Percentiles rank a stretch among this genome's conserved stretches.
These are phyloP conservation scores for Agrocybe pediades DNA, from an alignment of 768 basidiomycete genomes.

Conservation along the genomic window DNA sequence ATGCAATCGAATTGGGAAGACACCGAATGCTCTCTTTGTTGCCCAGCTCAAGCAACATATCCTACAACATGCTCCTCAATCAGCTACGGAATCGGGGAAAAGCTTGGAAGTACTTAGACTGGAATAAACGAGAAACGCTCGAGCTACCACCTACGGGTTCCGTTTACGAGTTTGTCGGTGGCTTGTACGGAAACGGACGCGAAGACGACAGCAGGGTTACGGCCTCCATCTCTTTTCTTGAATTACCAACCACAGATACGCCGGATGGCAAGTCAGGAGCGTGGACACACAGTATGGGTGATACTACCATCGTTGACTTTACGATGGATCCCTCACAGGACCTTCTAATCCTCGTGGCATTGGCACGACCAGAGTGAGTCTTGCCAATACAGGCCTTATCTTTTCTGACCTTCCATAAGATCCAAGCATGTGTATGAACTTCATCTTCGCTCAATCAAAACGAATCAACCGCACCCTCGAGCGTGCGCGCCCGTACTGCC, in stretches of 20 bases:
- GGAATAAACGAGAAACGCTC: conserved; percentile 37
- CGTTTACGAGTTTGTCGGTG: conserved; percentile 53
- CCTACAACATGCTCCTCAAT: conserved; percentile 42
- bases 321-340: conserved; percentile 61
- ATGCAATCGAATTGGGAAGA: conserved; percentile 50
- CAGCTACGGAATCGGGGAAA: conserved; percentile 43
- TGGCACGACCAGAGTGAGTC: conserved; percentile 44
- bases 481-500: conserved; percentile 40
- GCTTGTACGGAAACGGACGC: conserved; percentile 50
- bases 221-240: conserved; percentile 49
- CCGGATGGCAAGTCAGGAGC: conserved; percentile 27
- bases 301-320: conserved; percentile 51
- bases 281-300: conserved; percentile 47
- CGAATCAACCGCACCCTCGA: conserved; percentile 51
- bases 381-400: conserved; percentile 1
- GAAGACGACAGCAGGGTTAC: conserved; percentile 43
- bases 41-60: conserved; percentile 27
- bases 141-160: conserved; percentile 45
- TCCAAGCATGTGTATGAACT: conserved; percentile 47
- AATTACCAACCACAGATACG: conserved; percentile 41
- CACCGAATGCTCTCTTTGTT: conserved; percentile 43
- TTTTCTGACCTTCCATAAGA: conserved; percentile 23
- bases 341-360: conserved; percentile 50
- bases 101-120: conserved; percentile 48
- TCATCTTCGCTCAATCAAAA: conserved; percentile 50